A percentile compares a stretch with the other conserved stretches of the same genome.
Conservation (phyloP, 441 rosid genomes). For the Erysimum cheiri region DNA sequence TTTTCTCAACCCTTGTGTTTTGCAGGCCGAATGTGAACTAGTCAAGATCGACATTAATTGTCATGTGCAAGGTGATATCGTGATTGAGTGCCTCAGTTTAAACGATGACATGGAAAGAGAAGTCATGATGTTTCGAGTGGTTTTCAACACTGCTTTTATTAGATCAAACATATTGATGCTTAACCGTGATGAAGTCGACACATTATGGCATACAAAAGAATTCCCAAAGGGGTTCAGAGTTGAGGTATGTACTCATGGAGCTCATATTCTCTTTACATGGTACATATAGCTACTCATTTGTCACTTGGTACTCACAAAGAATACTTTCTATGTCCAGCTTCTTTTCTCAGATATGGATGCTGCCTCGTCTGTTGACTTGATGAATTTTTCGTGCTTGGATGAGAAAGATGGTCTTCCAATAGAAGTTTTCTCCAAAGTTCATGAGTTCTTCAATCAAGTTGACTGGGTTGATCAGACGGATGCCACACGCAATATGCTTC, state of each 20-base stretch:
- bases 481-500: constrained; percentile 76
- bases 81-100: constrained; percentile 87
- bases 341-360: constrained; percentile 97
- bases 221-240: constrained; percentile 91
- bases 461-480: constrained; percentile 87
- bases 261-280: constrained; percentile 27
- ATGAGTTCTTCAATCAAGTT: constrained; percentile 79
- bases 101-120: constrained; percentile 78
- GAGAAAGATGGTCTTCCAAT: constrained; percentile 87
- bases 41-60: constrained; percentile 92
- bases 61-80: constrained; percentile 87
- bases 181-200: constrained; percentile 89
- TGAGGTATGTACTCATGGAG: constrained; percentile 63
- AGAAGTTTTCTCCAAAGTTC: constrained; percentile 94
- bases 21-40: constrained; percentile 86
- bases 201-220: constrained; percentile 81
- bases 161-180: constrained; percentile 96
- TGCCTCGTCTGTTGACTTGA: constrained; percentile 65
- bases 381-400: constrained; percentile 69
- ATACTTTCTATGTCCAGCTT: constrained; percentile 62
- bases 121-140: constrained; percentile 81
- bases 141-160: constrained; percentile 92
- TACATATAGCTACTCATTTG: constrained; percentile 19
- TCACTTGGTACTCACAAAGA: constrained; percentile 43
- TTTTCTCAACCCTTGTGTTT: constrained; percentile 30